These are phyloP conservation scores for Neonectria faginata DNA, from an alignment of 2,329 filamentous ascomycete genomes.

Conservation along the genomic window DNA sequence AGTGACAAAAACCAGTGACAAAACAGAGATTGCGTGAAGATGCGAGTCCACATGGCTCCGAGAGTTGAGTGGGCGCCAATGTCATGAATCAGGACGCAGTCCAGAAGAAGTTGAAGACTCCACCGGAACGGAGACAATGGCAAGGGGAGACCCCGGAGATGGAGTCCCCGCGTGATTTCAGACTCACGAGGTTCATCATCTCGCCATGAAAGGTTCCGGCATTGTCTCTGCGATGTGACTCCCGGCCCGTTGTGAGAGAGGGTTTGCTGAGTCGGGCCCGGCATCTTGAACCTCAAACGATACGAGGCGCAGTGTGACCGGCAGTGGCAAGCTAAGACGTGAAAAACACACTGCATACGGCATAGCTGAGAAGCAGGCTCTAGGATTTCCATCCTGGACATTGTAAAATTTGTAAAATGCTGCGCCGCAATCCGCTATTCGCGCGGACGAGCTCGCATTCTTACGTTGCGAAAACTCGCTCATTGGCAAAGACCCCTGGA, in stretches of 20 bases:
- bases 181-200: neutral
- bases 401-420: neutral
- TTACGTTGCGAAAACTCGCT: slow-evolving; percentile 28
- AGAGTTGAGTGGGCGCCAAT: slow-evolving; percentile 12
- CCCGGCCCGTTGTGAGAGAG: neutral
- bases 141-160: slow-evolving; percentile 13
- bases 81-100: neutral
- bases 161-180: slow-evolving; percentile 6
- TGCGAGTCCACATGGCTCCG: slow-evolving; percentile 18
- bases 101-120: slow-evolving; percentile 4
- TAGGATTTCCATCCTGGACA: neutral
- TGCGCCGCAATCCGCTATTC: neutral
- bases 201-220: slow-evolving; percentile 4
- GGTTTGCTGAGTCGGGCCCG: neutral
- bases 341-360: neutral
- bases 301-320: neutral
- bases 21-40: slow-evolving; percentile 7
- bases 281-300: neutral
- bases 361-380: neutral
- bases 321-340: neutral
- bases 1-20: neutral
- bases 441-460: slow-evolving; percentile 6
- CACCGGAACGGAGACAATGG: neutral
- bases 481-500: slow-evolving; percentile 19
- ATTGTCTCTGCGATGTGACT: neutral